phyloP scores from a whole-genome alignment of 495 filamentous ascomycete genomes.

The Thozetella sp. region DNA sequence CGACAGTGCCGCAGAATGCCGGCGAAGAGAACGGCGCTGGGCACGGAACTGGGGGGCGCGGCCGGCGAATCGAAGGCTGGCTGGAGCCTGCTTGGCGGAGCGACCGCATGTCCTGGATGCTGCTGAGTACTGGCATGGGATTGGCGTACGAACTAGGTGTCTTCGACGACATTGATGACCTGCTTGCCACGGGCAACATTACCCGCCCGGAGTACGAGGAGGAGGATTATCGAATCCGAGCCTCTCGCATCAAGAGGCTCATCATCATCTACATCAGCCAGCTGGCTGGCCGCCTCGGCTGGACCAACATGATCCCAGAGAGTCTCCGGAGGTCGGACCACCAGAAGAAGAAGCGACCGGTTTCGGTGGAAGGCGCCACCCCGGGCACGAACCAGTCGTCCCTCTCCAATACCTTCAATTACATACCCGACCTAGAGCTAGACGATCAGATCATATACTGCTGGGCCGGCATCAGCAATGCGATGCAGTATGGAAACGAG shows the following conservation, averaged over 20 bases:
- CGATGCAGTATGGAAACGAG: conserved; percentile 88
- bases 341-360: conserved; percentile 40
- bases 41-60: conserved; percentile 54
- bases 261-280: conserved; percentile 90
- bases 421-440: conserved; percentile 59
- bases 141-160: conserved; percentile 93
- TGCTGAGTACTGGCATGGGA: conserved; percentile 86
- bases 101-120: conserved; percentile 98
- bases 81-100: conserved; percentile 95
- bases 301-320: conserved; percentile 90
- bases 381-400: conserved; percentile 55
- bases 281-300: conserved; percentile 86
- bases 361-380: conserved; percentile 51
- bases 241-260: conserved; percentile 79
- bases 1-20: conserved; percentile 45
- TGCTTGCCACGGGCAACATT: conserved; percentile 51
- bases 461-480: conserved; percentile 87
- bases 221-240: conserved; percentile 76
- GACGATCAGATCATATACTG: conserved; percentile 83
- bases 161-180: conserved; percentile 80
- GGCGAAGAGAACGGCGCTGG: conserved; percentile 46
- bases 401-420: conserved; percentile 53
- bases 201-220: conserved; percentile 61
- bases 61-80: conserved; percentile 86
- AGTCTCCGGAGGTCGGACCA: conserved; percentile 51